These are phyloP conservation scores for Xylaria digitata DNA, from an alignment of 2,329 filamentous ascomycete species.

Conservation along the genomic window DNA sequence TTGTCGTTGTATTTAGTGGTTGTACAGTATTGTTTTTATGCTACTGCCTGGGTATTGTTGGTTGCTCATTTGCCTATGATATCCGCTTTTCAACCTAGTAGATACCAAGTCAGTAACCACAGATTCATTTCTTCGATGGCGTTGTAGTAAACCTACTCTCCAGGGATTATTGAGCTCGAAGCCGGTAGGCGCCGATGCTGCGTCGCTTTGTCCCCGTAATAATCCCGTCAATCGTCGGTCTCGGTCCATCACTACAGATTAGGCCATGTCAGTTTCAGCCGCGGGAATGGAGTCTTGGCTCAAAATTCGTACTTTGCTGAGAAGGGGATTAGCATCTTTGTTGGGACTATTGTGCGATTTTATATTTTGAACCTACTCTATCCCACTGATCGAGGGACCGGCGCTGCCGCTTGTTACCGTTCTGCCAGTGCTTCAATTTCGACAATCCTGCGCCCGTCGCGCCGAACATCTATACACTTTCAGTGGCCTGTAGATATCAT, in stretches of 20 bases:
- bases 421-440: slow-evolving; percentile 66
- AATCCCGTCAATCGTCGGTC: slow-evolving; percentile 70
- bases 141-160: slow-evolving; percentile 62
- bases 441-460: slow-evolving; percentile 68
- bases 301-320: slow-evolving; percentile 65
- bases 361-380: slow-evolving; percentile 57
- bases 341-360: background rate
- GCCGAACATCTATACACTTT: slow-evolving; percentile 68
- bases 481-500: slow-evolving; percentile 38
- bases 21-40: slow-evolving; percentile 40
- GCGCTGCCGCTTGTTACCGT: slow-evolving; percentile 70
- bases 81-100: slow-evolving; percentile 65
- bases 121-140: slow-evolving; percentile 17
- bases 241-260: slow-evolving; percentile 70
- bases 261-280: slow-evolving; percentile 36
- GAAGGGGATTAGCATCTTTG: slow-evolving; percentile 47
- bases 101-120: slow-evolving; percentile 26
- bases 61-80: slow-evolving; percentile 50
- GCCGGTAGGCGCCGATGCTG: slow-evolving; percentile 65
- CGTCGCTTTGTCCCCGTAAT: slow-evolving; percentile 68
- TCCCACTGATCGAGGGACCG: slow-evolving; percentile 73
- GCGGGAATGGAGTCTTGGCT: background rate
- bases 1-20: slow-evolving; percentile 40
- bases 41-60: slow-evolving; percentile 20
- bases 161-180: slow-evolving; percentile 73